A percentile compares a stretch with the other conserved stretches of the same genome.
phyloP scores from a whole-genome alignment of 1,284 basidiomycete species.

The Phaffia rhodozyma region DNA sequence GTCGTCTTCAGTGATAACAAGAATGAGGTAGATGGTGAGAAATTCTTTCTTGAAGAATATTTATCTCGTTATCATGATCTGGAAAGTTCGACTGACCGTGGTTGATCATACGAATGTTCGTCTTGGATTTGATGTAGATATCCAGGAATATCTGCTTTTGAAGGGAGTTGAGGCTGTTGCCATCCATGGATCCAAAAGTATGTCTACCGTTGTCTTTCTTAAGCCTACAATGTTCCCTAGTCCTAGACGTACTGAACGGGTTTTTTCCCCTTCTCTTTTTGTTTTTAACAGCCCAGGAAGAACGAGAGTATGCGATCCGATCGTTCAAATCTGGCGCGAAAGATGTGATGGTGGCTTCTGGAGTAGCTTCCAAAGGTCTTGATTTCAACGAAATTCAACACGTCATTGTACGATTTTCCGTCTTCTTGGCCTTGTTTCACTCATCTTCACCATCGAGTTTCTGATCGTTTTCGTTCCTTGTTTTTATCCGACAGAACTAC shows the following conservation, averaged over 20 bases:
- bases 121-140: slow-evolving; percentile 48
- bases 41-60: neutral
- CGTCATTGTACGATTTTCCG: slow-evolving; percentile 46
- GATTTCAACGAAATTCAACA: slow-evolving; percentile 98
- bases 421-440: neutral
- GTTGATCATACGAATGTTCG: neutral
- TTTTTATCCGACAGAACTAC: slow-evolving; percentile 48
- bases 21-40: slow-evolving; percentile 90
- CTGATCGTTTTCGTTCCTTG: neutral
- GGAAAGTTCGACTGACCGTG: neutral
- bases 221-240: neutral
- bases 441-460: slow-evolving; percentile 31
- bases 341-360: slow-evolving; percentile 98
- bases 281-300: slow-evolving; percentile 72
- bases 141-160: slow-evolving; percentile 90
- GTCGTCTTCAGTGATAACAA: slow-evolving; percentile 99
- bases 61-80: neutral
- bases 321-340: slow-evolving; percentile 93
- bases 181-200: slow-evolving; percentile 95
- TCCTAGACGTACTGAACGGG: neutral
- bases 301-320: slow-evolving; percentile 96
- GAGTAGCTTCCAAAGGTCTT: slow-evolving; percentile 92
- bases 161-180: slow-evolving; percentile 98
- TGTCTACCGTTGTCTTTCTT: slow-evolving; percentile 24
- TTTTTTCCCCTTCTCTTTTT: neutral